Evolutionary conservation across 345 rosid species (phyloP).

Genomic region (Gossypium bickii): DNA sequence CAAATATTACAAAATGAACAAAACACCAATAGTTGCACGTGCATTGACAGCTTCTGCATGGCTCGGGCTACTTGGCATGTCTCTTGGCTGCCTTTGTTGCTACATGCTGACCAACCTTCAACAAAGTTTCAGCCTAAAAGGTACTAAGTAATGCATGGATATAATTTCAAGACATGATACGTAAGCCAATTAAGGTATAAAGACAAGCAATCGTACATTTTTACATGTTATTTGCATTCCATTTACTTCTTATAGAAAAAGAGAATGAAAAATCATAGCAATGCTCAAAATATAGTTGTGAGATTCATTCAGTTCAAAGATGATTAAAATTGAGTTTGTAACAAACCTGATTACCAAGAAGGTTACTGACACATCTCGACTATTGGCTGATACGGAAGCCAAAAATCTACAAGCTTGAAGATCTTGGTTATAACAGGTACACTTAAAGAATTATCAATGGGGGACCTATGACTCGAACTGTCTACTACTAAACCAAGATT

Average conservation of each 20-base stretch:
- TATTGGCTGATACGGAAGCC: conserved; percentile 46
- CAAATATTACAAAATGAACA: too few relatives aligned
- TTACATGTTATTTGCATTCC: neutral
- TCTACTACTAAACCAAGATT: conserved; percentile 31
- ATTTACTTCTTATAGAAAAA: neutral
- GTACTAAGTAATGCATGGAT: neutral
- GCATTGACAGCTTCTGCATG: too few relatives aligned
- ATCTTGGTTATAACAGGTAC: conserved; percentile 34
- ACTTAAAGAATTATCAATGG: too few relatives aligned
- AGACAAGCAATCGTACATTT: neutral
- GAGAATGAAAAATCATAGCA: neutral
- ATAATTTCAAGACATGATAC: neutral
- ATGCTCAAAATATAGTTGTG: neutral
- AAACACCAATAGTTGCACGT: too few relatives aligned
- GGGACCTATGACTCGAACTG: conserved; percentile 33
- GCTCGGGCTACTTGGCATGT: too few relatives aligned
- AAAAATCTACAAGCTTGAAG: conserved; percentile 67
- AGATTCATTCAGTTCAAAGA: neutral
- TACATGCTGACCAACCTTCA: too few relatives aligned
- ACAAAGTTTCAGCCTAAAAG: neutral
- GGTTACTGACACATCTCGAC: conserved; percentile 67
- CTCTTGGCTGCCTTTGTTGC: too few relatives aligned
- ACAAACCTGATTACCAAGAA: conserved; percentile 83
- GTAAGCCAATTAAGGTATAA: neutral
- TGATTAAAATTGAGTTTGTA: neutral